Base-by-base conservation (phyloP, 768 basidiomycete genomes). In the Boletellus ananas region DNA sequence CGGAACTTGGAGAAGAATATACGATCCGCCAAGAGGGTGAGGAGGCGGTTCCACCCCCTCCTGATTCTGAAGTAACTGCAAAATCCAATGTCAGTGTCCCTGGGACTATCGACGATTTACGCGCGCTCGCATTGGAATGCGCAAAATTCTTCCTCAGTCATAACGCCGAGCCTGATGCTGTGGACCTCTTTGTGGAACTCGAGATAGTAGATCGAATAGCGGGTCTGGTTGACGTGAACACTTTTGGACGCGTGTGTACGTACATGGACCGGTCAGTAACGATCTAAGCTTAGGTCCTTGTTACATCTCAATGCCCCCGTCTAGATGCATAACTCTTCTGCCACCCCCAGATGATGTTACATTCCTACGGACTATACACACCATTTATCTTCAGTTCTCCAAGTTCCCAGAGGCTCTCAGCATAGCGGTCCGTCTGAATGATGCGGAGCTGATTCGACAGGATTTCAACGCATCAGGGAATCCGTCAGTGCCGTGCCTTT, bases 91-190 rank as follows among this genome's bases (percentile, higher is more conserved):
- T 72, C 41, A 63, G 56, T 14, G 38, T 72, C 21, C 56, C 43
- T 7, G 87, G 86, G 3, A 82, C 85, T 5, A 74, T 80, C 14
- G 86, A 90, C 18, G 87, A 92, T 51, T 76, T 98, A 39, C 79
- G 84, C 25, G 73, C 73, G 1, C 80, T 97, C 45, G 90, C 87
- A 0, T 75, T 87, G 51, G 80, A 91, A 61, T 91, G 96, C 61
- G 90, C 94, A 7, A 83, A 75, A 12, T 99, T 98, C 76, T 77
- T 98, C 56, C 74, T 98, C 13, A 76, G 78, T 16, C 96, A 98
- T 67, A 97, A 99, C 62, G 96, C 94, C 10, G 96, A 99, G 69
- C 94, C 94, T 27, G 96, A 99, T 65, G 96, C 95, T 0, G 94
- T 99, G 29, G 96, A 98, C 72, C 74, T 98, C 31, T 72, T 98